phyloP scores from a whole-genome alignment of 768 basidiomycete genomes.

The Tricholoma matsutake region DNA sequence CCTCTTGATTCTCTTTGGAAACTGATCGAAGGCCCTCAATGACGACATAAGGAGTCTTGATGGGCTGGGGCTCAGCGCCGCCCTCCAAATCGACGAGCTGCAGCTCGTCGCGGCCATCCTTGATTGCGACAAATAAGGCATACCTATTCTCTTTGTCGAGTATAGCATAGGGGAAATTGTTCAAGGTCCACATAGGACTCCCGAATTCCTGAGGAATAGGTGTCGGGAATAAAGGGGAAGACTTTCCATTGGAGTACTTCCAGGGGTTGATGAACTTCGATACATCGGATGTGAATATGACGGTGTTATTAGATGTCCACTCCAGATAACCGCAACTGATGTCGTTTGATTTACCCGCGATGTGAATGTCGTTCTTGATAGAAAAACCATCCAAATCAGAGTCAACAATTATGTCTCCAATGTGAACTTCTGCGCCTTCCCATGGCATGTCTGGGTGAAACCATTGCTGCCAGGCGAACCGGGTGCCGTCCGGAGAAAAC shows the following conservation, averaged over 20 bases:
- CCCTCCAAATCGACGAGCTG: constrained; percentile 36
- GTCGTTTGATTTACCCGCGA: constrained; percentile 51
- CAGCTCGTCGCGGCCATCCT: constrained; percentile 39
- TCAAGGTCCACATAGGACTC: constrained; percentile 53
- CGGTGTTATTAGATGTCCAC: constrained; percentile 53
- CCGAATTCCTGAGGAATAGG: constrained; percentile 56
- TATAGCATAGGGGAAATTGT: constrained; percentile 44
- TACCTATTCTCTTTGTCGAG: constrained; percentile 34
- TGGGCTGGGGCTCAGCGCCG: constrained; percentile 23
- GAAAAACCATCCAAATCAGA: constrained; percentile 24
- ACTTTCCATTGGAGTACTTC: constrained; percentile 36
- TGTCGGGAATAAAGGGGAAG: constrained; percentile 36
- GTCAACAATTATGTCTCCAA: constrained; percentile 41
- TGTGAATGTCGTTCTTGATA: constrained; percentile 34
- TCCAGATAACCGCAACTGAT: constrained; percentile 55
- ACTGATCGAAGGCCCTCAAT: constrained; percentile 35
- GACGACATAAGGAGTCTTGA: constrained; percentile 42
- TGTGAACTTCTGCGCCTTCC: constrained; percentile 25
- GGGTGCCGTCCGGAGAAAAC: constrained; percentile 22
- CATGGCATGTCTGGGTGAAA: constrained; percentile 27
- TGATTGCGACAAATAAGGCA: constrained; percentile 37
- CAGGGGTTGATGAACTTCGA: constrained; percentile 71
- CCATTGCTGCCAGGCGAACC: constrained; percentile 26
- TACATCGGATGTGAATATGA: constrained; percentile 64
- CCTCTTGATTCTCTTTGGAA: constrained; percentile 23